These are phyloP conservation scores for Xylaria telfairii DNA, from an alignment of 495 filamentous ascomycete genomes.

Conservation along the genomic window DNA sequence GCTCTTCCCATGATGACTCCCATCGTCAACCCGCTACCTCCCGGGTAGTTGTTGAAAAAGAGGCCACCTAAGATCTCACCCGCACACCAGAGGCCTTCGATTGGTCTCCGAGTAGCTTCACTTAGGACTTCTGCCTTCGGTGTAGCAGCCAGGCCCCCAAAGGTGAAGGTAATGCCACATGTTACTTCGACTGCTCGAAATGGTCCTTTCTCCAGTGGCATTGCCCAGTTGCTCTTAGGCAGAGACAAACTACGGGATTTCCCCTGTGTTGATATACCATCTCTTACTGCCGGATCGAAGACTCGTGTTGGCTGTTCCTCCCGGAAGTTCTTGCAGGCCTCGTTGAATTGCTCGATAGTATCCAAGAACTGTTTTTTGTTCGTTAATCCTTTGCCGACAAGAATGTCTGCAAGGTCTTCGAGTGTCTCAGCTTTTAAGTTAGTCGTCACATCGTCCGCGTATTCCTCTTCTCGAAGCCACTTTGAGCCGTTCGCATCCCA, in stretches of 20 bases:
- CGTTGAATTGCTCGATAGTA: slow-evolving; percentile 60
- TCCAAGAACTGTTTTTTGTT: slow-evolving; percentile 49
- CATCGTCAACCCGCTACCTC: slow-evolving; percentile 65
- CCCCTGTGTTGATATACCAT: slow-evolving; percentile 63
- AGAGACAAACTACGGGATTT: slow-evolving; percentile 41
- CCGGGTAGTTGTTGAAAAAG: slow-evolving; percentile 69
- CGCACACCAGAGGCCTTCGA: slow-evolving; percentile 61
- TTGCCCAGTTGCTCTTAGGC: slow-evolving; percentile 69
- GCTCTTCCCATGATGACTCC: slow-evolving; percentile 34
- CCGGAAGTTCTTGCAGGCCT: slow-evolving; percentile 49
- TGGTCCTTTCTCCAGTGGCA: slow-evolving; percentile 58
- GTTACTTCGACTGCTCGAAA: slow-evolving; percentile 66
- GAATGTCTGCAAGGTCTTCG: slow-evolving; percentile 59
- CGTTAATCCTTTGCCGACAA: slow-evolving; percentile 49
- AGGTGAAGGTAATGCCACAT: slow-evolving; percentile 69
- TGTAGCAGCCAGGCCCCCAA: slow-evolving; percentile 63
- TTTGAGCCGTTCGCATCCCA: slow-evolving; percentile 59
- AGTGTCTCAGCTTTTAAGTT: slow-evolving; percentile 56
- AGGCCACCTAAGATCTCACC: slow-evolving; percentile 70
- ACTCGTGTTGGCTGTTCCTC: slow-evolving; percentile 45
- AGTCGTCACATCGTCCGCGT: slow-evolving; percentile 58
- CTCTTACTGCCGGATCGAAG: slow-evolving; percentile 62
- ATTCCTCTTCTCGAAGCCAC: slow-evolving; percentile 64
- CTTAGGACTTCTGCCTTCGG: slow-evolving; percentile 56
- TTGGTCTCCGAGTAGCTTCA: slow-evolving; percentile 43